Evolutionary conservation across 495 filamentous ascomycete species (phyloP).

Genomic region (Lophiostoma macrostomum): DNA sequence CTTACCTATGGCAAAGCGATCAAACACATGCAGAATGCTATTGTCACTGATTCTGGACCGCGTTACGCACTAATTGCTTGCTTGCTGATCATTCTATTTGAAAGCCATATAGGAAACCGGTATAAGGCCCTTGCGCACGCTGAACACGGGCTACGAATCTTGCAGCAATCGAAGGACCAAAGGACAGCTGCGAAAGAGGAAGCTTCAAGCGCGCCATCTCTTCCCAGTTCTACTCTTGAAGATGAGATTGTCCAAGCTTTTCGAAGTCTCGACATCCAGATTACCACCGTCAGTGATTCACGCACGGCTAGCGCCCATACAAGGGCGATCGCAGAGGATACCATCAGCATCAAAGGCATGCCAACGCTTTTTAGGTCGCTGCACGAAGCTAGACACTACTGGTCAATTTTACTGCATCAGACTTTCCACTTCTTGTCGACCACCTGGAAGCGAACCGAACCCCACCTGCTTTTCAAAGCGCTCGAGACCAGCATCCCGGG

Average conservation of each 20-base stretch:
- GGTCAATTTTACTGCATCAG: slow-evolving; percentile 5
- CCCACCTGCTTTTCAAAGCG: neutral
- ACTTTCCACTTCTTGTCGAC: slow-evolving; percentile 10
- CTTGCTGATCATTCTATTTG: slow-evolving; percentile 6
- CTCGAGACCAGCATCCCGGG: slow-evolving; percentile 4
- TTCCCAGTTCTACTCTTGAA: neutral
- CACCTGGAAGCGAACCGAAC: slow-evolving; percentile 9
- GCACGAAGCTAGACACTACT: neutral
- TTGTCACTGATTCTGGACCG: slow-evolving; percentile 3
- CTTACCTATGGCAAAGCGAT: slow-evolving; percentile 13
- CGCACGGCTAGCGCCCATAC: neutral
- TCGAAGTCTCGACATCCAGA: slow-evolving; percentile 13
- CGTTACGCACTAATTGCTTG: slow-evolving; percentile 11
- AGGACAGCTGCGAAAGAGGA: neutral
- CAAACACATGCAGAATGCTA: slow-evolving; percentile 10
- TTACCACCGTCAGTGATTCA: slow-evolving; percentile 3
- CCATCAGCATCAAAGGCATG: neutral
- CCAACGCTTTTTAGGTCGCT: neutral
- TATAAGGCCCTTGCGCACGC: slow-evolving; percentile 9
- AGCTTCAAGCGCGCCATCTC: neutral
- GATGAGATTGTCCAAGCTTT: slow-evolving; percentile 16
- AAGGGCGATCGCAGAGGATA: slow-evolving; percentile 4
- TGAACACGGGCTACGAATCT: slow-evolving; percentile 5
- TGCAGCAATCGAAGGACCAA: slow-evolving; percentile 1
- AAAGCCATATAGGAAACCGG: slow-evolving; percentile 16